Percentiles rank a stretch among this genome's conserved stretches.
Evolutionary conservation across 345 rosid species (phyloP).

Genomic region (Acer saccharum): DNA sequence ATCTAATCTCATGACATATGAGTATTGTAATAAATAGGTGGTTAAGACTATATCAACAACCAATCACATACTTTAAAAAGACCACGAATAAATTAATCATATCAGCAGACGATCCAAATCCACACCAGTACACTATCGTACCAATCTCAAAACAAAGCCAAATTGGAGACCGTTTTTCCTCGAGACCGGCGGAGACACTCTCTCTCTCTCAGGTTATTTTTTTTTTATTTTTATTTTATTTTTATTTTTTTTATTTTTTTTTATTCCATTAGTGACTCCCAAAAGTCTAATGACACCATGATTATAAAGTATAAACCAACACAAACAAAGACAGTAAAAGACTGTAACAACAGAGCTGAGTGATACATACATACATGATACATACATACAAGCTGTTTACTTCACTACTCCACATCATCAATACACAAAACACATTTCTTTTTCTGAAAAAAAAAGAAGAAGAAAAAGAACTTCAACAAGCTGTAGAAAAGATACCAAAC

Average conservation of each 20-base stretch:
- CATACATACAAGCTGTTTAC: too few species aligned
- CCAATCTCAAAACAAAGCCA: background rate
- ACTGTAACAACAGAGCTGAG: background rate
- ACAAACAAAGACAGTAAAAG: background rate
- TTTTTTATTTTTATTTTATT: background rate
- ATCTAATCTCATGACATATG: too few species aligned
- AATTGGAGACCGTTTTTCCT: slow-evolving; percentile 14
- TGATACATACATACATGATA: background rate
- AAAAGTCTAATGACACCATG: slow-evolving; percentile 15
- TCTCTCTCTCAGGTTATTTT: background rate
- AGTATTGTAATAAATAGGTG: too few species aligned
- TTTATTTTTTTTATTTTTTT: background rate
- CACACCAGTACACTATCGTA: too few species aligned
- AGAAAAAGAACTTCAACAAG: background rate
- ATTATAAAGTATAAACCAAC: slow-evolving; percentile 10
- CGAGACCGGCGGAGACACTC: background rate
- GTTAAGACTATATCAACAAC: too few species aligned
- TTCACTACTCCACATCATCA: too few species aligned
- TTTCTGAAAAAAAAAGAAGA: background rate
- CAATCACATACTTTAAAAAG: too few species aligned
- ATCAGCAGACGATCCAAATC: too few species aligned
- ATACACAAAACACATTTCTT: too few species aligned
- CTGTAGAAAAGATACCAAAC: background rate
- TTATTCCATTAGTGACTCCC: slow-evolving; percentile 15
- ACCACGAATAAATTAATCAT: too few species aligned